A percentile compares a stretch with the other conserved stretches of the same genome.
These are phyloP conservation scores for Silene noctiflora DNA, from an alignment of 179 eudicot genomes.

Conservation along the genomic window DNA sequence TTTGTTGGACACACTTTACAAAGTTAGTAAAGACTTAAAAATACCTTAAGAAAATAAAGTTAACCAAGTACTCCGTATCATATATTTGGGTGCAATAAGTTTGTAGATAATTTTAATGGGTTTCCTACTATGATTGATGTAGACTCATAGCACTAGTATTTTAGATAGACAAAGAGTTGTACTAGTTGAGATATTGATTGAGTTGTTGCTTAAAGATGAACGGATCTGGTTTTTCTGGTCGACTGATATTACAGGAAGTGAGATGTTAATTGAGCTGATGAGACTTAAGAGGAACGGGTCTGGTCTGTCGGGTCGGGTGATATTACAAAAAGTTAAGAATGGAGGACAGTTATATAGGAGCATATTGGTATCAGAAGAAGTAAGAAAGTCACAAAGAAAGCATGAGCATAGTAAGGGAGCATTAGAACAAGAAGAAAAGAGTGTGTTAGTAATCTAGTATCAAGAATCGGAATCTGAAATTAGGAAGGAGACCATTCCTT, in stretches of 20 bases:
- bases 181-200: neutral
- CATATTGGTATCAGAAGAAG: neutral
- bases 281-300: no score
- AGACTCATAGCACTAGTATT: neutral
- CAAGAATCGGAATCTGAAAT: constrained; percentile 2
- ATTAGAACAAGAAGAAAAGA: neutral
- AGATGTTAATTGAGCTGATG: neutral
- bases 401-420: neutral
- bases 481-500: neutral
- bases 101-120: neutral
- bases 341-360: no score
- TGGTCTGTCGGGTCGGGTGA: neutral
- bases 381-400: neutral
- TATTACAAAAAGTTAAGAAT: neutral
- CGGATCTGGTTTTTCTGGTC: no score
- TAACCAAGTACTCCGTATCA: neutral
- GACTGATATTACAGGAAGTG: no score
- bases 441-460: neutral
- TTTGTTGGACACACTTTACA: constrained; percentile 9
- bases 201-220: neutral
- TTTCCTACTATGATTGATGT: constrained; percentile 6
- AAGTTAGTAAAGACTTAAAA: neutral
- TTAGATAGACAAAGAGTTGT: neutral
- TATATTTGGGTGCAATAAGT: neutral
- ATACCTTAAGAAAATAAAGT: neutral